These are phyloP conservation scores for Rhynchosporium secalis DNA, from an alignment of 2,329 filamentous ascomycete species.

Conservation along the genomic window DNA sequence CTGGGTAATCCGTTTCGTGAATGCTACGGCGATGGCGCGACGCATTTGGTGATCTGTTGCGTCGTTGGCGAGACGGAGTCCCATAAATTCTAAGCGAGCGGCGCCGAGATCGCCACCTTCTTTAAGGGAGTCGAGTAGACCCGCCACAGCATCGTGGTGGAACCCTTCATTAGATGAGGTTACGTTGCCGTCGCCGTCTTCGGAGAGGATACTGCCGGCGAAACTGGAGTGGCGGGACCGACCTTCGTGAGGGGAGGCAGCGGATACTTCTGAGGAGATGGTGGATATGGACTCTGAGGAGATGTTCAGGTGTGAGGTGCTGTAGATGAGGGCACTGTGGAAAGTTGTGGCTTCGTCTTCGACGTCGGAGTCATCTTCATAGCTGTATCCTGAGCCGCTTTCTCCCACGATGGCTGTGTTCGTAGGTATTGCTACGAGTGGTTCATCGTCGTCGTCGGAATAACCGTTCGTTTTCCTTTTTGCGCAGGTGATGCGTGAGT, in stretches of 20 bases:
- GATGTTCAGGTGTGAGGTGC: slow-evolving; percentile 40
- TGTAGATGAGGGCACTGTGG: slow-evolving; percentile 47
- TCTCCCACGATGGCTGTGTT: slow-evolving; percentile 57
- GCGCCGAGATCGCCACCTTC: slow-evolving; percentile 77
- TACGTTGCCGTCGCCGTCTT: slow-evolving; percentile 51
- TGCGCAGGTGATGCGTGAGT: slow-evolving; percentile 45
- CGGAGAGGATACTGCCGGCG: slow-evolving; percentile 69
- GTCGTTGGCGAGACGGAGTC: slow-evolving; percentile 85
- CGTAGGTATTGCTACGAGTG: slow-evolving; percentile 39
- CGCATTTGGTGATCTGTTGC: slow-evolving; percentile 88
- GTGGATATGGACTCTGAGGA: slow-evolving; percentile 63
- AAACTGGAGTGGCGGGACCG: slow-evolving; percentile 70
- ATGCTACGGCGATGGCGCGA: slow-evolving; percentile 79
- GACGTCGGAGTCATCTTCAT: slow-evolving; percentile 58
- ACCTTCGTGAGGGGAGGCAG: slow-evolving; percentile 38
- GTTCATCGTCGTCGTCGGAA: slow-evolving; percentile 25
- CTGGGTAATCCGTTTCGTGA: slow-evolving; percentile 78
- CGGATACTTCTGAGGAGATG: slow-evolving; percentile 55
- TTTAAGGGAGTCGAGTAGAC: slow-evolving; percentile 82
- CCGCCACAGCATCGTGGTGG: slow-evolving; percentile 82
- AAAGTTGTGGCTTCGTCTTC: slow-evolving; percentile 58
- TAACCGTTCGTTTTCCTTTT: slow-evolving; percentile 45
- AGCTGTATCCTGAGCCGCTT: slow-evolving; percentile 62
- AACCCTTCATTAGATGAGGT: slow-evolving; percentile 60
- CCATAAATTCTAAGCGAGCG: slow-evolving; percentile 86